Evolutionary conservation across 2,329 filamentous ascomycete genomes (phyloP).

Genomic region (Teratosphaeria zuluensis): DNA sequence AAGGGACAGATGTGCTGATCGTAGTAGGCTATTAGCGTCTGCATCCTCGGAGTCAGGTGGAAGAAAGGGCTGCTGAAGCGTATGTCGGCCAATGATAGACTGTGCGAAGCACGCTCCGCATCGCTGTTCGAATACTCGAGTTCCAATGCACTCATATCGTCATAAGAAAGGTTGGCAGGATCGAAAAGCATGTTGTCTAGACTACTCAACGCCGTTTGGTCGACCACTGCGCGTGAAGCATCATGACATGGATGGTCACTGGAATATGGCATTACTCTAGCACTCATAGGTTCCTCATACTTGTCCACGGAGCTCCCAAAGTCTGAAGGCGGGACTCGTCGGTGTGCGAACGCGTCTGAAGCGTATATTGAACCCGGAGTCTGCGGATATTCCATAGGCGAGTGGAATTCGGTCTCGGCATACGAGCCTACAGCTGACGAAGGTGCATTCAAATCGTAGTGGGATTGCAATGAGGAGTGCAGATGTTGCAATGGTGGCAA

Average conservation of each 20-base stretch:
- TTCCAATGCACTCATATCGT: slow-evolving; percentile 11
- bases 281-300: slow-evolving; percentile 8
- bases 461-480: slow-evolving; percentile 20
- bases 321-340: not conserved
- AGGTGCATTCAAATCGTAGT: slow-evolving; percentile 34
- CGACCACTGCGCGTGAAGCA: not conserved
- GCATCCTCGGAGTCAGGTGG: slow-evolving; percentile 65
- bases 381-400: slow-evolving; percentile 37
- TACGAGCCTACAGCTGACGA: slow-evolving; percentile 39
- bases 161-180: slow-evolving; percentile 20
- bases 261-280: not conserved
- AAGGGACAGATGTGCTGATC: slow-evolving; percentile 85
- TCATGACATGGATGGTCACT: not conserved
- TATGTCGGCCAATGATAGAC: slow-evolving; percentile 18
- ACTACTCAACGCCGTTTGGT: slow-evolving; percentile 5
- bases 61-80: slow-evolving; percentile 31
- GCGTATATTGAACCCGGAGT: slow-evolving; percentile 36
- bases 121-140: slow-evolving; percentile 9
- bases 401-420: slow-evolving; percentile 39
- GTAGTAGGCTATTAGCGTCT: slow-evolving; percentile 88
- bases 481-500: slow-evolving; percentile 7
- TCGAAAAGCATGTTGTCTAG: slow-evolving; percentile 29
- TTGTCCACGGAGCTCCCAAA: slow-evolving; percentile 5
- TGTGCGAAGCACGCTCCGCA: slow-evolving; percentile 13
- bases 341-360: slow-evolving; percentile 18